Conservation (phyloP, 1,284 basidiomycete genomes). For the Ceratorhiza oryzae-sativae region DNA sequence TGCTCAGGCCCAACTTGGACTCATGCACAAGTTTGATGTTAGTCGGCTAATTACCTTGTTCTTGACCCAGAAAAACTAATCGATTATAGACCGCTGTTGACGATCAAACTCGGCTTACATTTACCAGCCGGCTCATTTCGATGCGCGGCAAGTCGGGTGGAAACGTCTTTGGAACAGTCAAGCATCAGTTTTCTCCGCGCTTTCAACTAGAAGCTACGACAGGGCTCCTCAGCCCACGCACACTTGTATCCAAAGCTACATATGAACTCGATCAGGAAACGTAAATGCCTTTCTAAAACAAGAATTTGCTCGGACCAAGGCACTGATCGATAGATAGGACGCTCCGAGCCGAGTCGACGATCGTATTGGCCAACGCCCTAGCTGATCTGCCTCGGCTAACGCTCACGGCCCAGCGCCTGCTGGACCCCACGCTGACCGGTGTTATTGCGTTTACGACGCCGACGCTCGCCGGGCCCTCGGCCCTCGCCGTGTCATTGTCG, state of each 20-base stretch:
- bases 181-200: conserved; percentile 68
- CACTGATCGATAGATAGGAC: conserved; percentile 26
- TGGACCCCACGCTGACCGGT: conserved; percentile 34
- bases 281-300: not conserved
- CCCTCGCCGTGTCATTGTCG: conserved; percentile 31
- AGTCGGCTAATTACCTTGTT: conserved; percentile 44
- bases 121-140: conserved; percentile 27
- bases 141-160: conserved; percentile 51
- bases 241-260: conserved; percentile 22
- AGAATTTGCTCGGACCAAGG: not conserved
- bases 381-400: conserved; percentile 33
- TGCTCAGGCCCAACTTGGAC: conserved; percentile 2
- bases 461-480: conserved; percentile 15
- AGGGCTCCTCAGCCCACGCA: conserved; percentile 30
- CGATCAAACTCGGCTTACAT: conserved; percentile 18
- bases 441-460: conserved; percentile 36
- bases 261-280: conserved; percentile 29
- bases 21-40: conserved; percentile 47
- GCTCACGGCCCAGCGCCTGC: conserved; percentile 21
- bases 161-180: conserved; percentile 64
- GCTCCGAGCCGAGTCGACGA: conserved; percentile 33
- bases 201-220: conserved; percentile 58
- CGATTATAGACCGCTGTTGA: conserved; percentile 6
- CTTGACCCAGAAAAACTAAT: conserved; percentile 11
- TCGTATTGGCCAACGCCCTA: conserved; percentile 17